A percentile compares a stretch with the other conserved stretches of the same genome.
Conservation (phyloP, 2,329 filamentous ascomycete genomes). For the Apiospora rasikravindrae region DNA sequence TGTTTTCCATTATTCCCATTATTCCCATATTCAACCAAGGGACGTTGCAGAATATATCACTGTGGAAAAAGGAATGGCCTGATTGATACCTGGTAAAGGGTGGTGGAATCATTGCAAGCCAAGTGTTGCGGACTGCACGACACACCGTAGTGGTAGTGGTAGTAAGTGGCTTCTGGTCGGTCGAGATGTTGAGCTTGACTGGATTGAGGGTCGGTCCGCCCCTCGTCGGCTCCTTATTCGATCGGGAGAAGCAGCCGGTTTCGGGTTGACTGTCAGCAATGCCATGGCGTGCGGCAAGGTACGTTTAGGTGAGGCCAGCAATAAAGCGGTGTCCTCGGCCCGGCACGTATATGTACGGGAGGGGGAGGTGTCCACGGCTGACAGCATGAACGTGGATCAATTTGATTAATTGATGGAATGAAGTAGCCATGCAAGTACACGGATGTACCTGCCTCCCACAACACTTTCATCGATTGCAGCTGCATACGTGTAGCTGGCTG, state of each 20-base stretch:
- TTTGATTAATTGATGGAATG: not conserved
- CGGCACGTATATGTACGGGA: not conserved
- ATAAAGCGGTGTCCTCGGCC: constrained; percentile 11
- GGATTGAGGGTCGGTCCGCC: constrained; percentile 12
- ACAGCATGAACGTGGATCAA: not conserved
- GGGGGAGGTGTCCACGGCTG: not conserved
- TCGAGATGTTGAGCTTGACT: not conserved
- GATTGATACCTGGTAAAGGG: not conserved
- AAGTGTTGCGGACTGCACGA: not conserved
- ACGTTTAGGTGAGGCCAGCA: not conserved
- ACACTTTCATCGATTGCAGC: too few relatives aligned
- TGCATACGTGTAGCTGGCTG: too few relatives aligned
- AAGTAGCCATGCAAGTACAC: not conserved
- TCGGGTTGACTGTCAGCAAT: not conserved
- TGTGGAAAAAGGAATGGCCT: not conserved
- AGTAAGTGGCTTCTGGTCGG: not conserved
- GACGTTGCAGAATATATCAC: constrained; percentile 8
- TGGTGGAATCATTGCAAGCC: not conserved
- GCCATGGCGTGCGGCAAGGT: not conserved
- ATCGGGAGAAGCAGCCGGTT: constrained; percentile 3
- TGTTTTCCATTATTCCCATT: not conserved
- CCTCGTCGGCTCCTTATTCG: not conserved
- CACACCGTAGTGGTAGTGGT: not conserved
- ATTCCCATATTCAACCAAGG: not conserved
- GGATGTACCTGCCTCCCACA: not conserved